Conservation (phyloP, 768 basidiomycete genomes). For the Tylopilus plumbeoviolaceoides region DNA sequence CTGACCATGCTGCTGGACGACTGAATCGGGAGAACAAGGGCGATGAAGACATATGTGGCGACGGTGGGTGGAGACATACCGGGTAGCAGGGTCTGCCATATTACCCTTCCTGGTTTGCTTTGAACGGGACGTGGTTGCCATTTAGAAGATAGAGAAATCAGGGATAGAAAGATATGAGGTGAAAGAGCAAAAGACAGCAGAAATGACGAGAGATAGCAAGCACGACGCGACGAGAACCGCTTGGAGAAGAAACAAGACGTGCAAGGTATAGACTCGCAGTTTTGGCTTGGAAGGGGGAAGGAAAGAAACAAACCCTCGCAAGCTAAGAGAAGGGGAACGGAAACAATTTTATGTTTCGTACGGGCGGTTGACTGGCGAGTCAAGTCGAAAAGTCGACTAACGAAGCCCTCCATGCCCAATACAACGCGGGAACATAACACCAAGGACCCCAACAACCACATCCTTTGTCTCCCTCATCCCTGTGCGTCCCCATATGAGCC, state of each 20-base stretch:
- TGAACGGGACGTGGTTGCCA: slow-evolving; percentile 62
- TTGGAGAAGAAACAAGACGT: slow-evolving; percentile 18
- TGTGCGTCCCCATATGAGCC: background rate
- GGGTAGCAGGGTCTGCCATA: slow-evolving; percentile 46
- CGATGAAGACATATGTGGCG: slow-evolving; percentile 15
- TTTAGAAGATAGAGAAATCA: slow-evolving; percentile 34
- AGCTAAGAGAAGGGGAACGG: slow-evolving; percentile 23
- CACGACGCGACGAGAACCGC: slow-evolving; percentile 31
- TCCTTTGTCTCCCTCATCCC: background rate
- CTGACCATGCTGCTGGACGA: slow-evolving; percentile 60
- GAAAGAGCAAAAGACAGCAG: slow-evolving; percentile 29
- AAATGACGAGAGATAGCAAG: slow-evolving; percentile 36
- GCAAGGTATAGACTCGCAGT: slow-evolving; percentile 18
- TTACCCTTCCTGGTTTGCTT: slow-evolving; percentile 60
- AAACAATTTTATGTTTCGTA: slow-evolving; percentile 29
- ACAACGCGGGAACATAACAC: slow-evolving; percentile 33
- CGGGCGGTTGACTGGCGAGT: slow-evolving; percentile 25
- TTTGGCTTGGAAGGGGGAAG: slow-evolving; percentile 16
- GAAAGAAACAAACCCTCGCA: slow-evolving; percentile 20
- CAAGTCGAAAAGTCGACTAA: slow-evolving; percentile 29
- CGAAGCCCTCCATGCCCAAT: slow-evolving; percentile 26
- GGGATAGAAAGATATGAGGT: slow-evolving; percentile 24
- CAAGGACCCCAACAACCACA: slow-evolving; percentile 23
- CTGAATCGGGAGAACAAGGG: slow-evolving; percentile 24
- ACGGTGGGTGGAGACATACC: slow-evolving; percentile 39